Conservation (phyloP, 2,329 filamentous ascomycete genomes). For the Fusarium goolgardi region DNA sequence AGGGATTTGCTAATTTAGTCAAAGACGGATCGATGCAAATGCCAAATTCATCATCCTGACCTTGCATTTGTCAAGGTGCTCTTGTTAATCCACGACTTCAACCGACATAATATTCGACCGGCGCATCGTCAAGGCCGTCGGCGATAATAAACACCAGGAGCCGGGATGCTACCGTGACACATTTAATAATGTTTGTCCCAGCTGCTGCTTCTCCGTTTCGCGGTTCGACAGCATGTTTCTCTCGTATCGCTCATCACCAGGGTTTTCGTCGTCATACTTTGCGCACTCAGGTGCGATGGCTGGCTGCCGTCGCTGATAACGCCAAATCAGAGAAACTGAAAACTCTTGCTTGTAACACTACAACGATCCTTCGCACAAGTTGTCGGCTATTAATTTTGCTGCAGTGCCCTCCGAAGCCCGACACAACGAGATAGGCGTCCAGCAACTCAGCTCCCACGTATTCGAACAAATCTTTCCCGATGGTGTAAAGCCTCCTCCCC, state of each 20-base stretch:
- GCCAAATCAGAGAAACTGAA: constrained; percentile 32
- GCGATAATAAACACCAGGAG: constrained; percentile 3
- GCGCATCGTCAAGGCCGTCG: constrained; percentile 23
- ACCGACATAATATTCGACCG: constrained; percentile 9
- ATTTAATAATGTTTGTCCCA: constrained; percentile 48
- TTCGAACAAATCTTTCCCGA: constrained; percentile 84
- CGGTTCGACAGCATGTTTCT: constrained; percentile 59
- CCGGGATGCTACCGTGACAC: constrained; percentile 45
- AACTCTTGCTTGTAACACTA: constrained; percentile 57
- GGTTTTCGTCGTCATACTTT: constrained; percentile 54
- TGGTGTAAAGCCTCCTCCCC: constrained; percentile 66
- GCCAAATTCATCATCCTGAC: constrained; percentile 38
- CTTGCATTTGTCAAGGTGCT: constrained; percentile 9
- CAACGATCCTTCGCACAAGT: background rate
- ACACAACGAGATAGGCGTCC: constrained; percentile 93
- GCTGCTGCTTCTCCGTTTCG: constrained; percentile 54
- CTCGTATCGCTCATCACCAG: constrained; percentile 63
- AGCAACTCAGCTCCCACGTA: constrained; percentile 88
- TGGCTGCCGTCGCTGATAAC: constrained; percentile 52
- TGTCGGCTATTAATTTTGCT: background rate
- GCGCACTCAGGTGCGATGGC: constrained; percentile 58
- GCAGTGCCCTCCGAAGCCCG: constrained; percentile 69
- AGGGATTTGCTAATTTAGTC: constrained; percentile 34
- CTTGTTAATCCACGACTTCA: constrained; percentile 15
- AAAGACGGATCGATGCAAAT: constrained; percentile 23